A percentile compares a stretch with the other conserved stretches of the same genome.
Conservation (phyloP, 805 yeast genomes). For the Suhomyces tanzawaensis region DNA sequence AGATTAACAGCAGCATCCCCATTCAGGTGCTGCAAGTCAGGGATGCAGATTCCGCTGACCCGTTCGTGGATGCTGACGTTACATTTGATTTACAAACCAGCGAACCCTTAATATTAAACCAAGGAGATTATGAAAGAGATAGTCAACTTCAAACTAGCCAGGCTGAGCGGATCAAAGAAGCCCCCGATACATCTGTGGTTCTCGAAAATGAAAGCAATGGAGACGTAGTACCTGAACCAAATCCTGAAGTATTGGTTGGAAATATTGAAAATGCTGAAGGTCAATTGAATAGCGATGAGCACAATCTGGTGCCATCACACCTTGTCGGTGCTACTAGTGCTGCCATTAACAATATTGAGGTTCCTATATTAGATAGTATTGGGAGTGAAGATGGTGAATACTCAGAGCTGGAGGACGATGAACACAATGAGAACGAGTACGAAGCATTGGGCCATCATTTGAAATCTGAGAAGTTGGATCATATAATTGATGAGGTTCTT, state of each 20-base stretch:
- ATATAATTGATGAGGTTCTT: neutral
- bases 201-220: no score
- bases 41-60: no score
- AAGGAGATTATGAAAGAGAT: neutral
- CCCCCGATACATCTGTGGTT: no score
- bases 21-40: no score
- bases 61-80: neutral
- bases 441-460: no score
- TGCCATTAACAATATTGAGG: slow-evolving; percentile 3
- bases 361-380: neutral
- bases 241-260: no score
- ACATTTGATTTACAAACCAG: neutral
- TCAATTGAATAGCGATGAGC: no score
- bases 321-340: no score
- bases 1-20: no score
- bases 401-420: neutral
- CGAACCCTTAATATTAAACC: neutral
- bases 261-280: no score
- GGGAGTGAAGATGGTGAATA: neutral
- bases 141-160: neutral
- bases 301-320: no score
- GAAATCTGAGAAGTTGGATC: neutral
- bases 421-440: neutral
- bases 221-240: no score
- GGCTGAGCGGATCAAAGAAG: neutral